Evolutionary conservation across 768 basidiomycete genomes (phyloP).

Genomic region (Amyloporia xantha): DNA sequence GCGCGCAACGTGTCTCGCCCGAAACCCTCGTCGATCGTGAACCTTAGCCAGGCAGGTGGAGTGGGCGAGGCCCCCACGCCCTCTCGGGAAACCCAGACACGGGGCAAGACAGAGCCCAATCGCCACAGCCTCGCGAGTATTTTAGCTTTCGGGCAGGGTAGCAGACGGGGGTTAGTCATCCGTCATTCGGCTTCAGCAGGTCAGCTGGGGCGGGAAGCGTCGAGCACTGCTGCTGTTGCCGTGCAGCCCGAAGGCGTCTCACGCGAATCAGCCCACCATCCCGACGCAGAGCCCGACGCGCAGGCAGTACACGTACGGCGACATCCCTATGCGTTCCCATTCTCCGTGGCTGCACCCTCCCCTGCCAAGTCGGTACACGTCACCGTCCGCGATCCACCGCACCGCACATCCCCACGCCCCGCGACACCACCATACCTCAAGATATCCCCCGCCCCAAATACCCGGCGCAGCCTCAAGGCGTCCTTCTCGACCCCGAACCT

Average conservation of each 20-base stretch:
- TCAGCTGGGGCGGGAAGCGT: constrained; percentile 9
- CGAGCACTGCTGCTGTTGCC: neutral
- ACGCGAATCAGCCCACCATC: neutral
- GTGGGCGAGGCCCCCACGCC: constrained; percentile 58
- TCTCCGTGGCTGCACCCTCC: constrained; percentile 20
- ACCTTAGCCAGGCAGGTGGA: constrained; percentile 45
- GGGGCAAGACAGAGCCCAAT: constrained; percentile 19
- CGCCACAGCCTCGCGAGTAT: constrained; percentile 49
- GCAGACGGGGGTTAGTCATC: constrained; percentile 11
- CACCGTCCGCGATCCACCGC: constrained; percentile 10
- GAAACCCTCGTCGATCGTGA: constrained; percentile 35
- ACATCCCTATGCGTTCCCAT: constrained; percentile 50
- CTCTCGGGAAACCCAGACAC: constrained; percentile 19
- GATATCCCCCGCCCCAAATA: constrained; percentile 15
- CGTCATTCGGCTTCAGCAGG: constrained; percentile 16
- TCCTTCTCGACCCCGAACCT: constrained; percentile 68
- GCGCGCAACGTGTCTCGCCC: constrained; percentile 16
- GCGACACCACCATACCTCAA: constrained; percentile 21
- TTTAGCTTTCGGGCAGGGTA: constrained; percentile 38
- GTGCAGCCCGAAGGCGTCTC: no score
- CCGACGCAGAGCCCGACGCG: neutral
- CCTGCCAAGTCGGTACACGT: constrained; percentile 8
- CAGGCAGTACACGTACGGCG: constrained; percentile 16
- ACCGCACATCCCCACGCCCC: constrained; percentile 11
- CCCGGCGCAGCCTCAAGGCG: constrained; percentile 32